Percentiles rank a stretch among this genome's conserved stretches.
Evolutionary conservation across 2,329 filamentous ascomycete species (phyloP).

Genomic region (Pyricularia grisea): DNA sequence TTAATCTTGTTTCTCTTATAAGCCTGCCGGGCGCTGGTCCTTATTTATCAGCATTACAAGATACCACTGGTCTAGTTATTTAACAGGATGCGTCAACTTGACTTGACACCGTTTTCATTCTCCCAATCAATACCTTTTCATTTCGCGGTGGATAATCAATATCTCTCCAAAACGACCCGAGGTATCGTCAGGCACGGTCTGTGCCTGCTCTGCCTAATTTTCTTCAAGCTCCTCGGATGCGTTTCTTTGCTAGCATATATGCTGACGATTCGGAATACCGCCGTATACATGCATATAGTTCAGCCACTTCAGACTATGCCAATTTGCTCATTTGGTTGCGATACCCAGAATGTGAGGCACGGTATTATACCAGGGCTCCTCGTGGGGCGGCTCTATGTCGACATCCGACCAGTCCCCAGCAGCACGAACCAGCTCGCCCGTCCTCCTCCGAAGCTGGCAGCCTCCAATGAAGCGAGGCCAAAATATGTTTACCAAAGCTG

Average conservation of each 20-base stretch:
- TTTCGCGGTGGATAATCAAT: no score
- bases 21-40: neutral
- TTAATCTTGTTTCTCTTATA: neutral
- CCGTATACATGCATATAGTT: no score
- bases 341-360: conserved; percentile 43
- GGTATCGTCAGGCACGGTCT: no score
- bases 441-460: conserved; percentile 40
- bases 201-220: no score
- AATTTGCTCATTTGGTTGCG: conserved; percentile 34
- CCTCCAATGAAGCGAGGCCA: conserved; percentile 44
- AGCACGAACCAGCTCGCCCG: conserved; percentile 32
- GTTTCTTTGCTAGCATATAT: no score
- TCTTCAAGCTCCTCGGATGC: no score
- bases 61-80: neutral
- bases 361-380: conserved; percentile 30
- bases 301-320: neutral
- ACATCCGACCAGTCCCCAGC: conserved; percentile 41
- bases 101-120: neutral
- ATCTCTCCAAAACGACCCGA: no score
- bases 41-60: neutral
- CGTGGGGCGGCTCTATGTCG: conserved; percentile 31
- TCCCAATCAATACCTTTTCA: no score
- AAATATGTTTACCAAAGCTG: conserved; percentile 33
- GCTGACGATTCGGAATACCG: no score
- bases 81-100: neutral